Evolutionary conservation across 345 rosid genomes (phyloP).

Genomic region (Carallia pectinifolia): DNA sequence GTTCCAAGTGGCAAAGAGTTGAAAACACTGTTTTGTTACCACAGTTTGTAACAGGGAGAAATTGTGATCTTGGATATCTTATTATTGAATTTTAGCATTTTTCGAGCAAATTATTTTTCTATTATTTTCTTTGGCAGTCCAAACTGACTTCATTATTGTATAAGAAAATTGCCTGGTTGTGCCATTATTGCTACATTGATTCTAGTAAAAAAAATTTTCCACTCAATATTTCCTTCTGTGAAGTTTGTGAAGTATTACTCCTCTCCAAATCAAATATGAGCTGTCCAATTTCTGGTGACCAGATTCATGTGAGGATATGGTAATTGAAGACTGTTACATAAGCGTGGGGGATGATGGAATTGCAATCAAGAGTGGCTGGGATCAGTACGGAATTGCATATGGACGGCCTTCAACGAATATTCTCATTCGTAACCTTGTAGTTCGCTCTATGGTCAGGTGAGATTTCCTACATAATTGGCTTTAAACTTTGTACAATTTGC

Average conservation of each 20-base stretch:
- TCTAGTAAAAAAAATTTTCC: neutral
- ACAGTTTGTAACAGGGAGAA: neutral
- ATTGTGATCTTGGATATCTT: neutral
- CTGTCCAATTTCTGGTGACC: constrained; percentile 11
- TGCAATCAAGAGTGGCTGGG: constrained; percentile 99
- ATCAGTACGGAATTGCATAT: constrained; percentile 89
- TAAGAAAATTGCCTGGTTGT: neutral
- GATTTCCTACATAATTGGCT: constrained; percentile 11
- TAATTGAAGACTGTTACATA: constrained; percentile 89
- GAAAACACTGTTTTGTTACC: neutral
- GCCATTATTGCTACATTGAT: neutral
- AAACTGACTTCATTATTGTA: constrained; percentile 6
- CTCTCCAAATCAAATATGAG: constrained; percentile 7
- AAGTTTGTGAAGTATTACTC: constrained; percentile 3
- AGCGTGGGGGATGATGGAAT: constrained; percentile 94
- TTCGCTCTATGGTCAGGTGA: constrained; percentile 94
- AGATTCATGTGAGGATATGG: constrained; percentile 95
- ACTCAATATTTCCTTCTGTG: neutral
- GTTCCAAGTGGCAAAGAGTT: neutral
- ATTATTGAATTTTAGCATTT: neutral
- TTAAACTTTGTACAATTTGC: neutral
- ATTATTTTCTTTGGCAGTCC: neutral
- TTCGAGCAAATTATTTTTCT: neutral
- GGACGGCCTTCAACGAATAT: constrained; percentile 77
- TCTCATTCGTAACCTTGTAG: constrained; percentile 74